These are phyloP conservation scores for Quercus variabilis DNA, from an alignment of 306 rosid species.

Conservation along the genomic window DNA sequence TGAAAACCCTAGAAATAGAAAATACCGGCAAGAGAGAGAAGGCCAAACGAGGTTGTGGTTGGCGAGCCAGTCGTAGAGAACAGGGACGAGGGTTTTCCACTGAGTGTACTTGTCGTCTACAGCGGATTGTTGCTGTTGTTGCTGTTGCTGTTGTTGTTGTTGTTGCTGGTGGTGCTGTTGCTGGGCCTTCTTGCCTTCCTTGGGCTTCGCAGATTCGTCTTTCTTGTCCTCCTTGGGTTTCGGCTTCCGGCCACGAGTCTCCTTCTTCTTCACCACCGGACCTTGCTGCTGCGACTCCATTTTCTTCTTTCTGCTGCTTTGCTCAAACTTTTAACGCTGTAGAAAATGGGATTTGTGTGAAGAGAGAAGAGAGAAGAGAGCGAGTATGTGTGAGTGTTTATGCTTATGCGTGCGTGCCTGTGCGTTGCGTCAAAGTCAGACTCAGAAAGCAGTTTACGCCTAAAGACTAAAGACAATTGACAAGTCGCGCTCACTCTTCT, in stretches of 20 bases:
- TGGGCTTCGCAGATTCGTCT: slow-evolving; percentile 39
- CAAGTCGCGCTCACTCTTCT: too few relatives aligned
- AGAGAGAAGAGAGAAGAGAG: too few relatives aligned
- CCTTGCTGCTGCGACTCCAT: slow-evolving; percentile 56
- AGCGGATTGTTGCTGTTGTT: slow-evolving; percentile 21
- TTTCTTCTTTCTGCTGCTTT: not conserved
- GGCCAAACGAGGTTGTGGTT: slow-evolving; percentile 98
- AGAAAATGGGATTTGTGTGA: not conserved
- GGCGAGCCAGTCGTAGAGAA: slow-evolving; percentile 94
- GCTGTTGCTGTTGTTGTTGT: not conserved
- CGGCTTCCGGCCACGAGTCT: slow-evolving; percentile 80
- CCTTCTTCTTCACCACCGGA: slow-evolving; percentile 63
- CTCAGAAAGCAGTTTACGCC: too few relatives aligned
- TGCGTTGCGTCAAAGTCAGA: too few relatives aligned
- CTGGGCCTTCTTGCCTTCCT: slow-evolving; percentile 39
- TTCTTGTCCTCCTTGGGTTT: slow-evolving; percentile 81
- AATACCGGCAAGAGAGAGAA: slow-evolving; percentile 89
- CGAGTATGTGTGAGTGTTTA: too few relatives aligned
- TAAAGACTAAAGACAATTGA: too few relatives aligned
- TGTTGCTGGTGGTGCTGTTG: slow-evolving; percentile 29
- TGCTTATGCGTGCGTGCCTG: too few relatives aligned
- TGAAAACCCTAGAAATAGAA: slow-evolving; percentile 8
- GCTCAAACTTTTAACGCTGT: not conserved
- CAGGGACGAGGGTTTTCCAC: slow-evolving; percentile 87
- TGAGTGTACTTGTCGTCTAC: slow-evolving; percentile 82